Evolutionary conservation across 2,329 filamentous ascomycete genomes (phyloP).

Genomic region (Verticillium klebahnii): DNA sequence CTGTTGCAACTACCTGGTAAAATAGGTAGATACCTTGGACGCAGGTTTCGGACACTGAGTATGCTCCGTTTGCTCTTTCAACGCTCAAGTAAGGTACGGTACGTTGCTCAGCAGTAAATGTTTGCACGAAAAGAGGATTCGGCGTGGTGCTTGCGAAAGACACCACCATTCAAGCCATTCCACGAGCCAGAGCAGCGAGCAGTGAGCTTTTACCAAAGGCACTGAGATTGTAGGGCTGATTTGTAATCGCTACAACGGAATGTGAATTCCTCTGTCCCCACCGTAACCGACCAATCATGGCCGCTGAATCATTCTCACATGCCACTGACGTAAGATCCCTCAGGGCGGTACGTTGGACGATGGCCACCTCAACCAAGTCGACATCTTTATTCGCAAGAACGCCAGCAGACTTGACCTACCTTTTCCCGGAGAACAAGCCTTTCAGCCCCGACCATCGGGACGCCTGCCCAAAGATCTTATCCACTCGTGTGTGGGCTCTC

Average conservation of each 20-base stretch:
- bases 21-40: too few relatives aligned
- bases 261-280: neutral
- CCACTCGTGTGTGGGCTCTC: neutral
- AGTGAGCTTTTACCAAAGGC: too few relatives aligned
- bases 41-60: too few relatives aligned
- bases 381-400: neutral
- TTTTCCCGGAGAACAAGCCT: neutral
- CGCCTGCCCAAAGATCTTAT: neutral
- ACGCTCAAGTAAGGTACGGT: too few relatives aligned
- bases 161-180: too few relatives aligned
- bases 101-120: too few relatives aligned
- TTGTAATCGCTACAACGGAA: neutral
- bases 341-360: neutral
- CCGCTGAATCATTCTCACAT: neutral
- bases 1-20: too few relatives aligned
- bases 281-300: neutral
- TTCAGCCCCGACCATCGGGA: neutral
- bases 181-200: too few relatives aligned
- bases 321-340: neutral
- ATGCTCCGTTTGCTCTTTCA: too few relatives aligned
- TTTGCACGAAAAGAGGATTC: too few relatives aligned
- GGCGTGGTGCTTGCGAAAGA: too few relatives aligned
- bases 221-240: neutral
- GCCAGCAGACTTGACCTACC: neutral
- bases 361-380: neutral